A percentile compares a stretch with the other conserved stretches of the same genome.
These are phyloP conservation scores for Phanerochaete carnosa DNA, from an alignment of 768 basidiomycete species.

Conservation along the genomic window DNA sequence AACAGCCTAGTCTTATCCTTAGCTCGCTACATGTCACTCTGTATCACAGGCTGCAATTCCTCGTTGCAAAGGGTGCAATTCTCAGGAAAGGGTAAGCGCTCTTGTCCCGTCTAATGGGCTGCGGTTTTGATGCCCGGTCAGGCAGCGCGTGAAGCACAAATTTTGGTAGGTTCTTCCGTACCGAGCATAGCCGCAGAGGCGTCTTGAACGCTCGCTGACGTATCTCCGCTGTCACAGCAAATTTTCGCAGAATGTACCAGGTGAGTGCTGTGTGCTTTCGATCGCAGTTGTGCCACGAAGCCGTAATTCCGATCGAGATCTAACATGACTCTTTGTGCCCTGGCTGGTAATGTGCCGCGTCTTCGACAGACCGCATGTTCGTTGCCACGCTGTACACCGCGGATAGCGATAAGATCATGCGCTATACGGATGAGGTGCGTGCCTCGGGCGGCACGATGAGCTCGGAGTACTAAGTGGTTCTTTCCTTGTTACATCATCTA, in stretches of 20 bases:
- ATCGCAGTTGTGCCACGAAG: neutral
- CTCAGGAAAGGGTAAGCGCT: constrained; percentile 74
- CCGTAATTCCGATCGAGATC: neutral
- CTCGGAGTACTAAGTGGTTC: constrained; percentile 16
- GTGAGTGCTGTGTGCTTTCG: constrained; percentile 27
- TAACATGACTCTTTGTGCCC: neutral
- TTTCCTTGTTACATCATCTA: constrained; percentile 17
- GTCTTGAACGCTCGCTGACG: constrained; percentile 1
- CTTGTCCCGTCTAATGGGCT: constrained; percentile 3
- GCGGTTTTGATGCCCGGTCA: constrained; percentile 30
- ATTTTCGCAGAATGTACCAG: constrained; percentile 58
- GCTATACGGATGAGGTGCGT: constrained; percentile 76
- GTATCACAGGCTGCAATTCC: constrained; percentile 67
- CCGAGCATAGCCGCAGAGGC: neutral
- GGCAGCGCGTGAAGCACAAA: constrained; percentile 79
- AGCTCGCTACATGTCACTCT: neutral
- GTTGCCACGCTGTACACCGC: constrained; percentile 82
- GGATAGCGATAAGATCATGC: constrained; percentile 69
- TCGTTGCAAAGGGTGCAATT: constrained; percentile 85
- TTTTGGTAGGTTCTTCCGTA: constrained; percentile 60
- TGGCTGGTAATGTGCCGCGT: neutral
- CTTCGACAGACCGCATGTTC: constrained; percentile 61
- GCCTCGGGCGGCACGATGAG: constrained; percentile 14
- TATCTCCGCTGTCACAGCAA: constrained; percentile 43
- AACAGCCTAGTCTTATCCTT: neutral